Percentiles rank a stretch among this genome's conserved stretches.
These are phyloP conservation scores for Aspergillus sp. DNA, from an alignment of 2,329 filamentous ascomycete species.

Conservation along the genomic window DNA sequence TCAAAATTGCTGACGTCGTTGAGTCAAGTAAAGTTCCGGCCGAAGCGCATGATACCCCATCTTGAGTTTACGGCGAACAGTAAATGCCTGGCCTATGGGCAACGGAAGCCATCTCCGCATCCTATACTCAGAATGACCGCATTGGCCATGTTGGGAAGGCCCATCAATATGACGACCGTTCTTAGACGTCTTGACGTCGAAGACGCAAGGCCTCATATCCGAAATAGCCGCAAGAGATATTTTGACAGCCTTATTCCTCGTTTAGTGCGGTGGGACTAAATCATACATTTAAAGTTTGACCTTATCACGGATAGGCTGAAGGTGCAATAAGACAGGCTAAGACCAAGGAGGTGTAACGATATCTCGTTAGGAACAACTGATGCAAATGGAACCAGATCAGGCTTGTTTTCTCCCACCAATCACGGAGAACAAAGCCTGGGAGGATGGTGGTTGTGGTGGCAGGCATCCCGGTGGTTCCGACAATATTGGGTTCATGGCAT, in stretches of 20 bases:
- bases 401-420: background rate
- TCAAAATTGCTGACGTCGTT: constrained; percentile 34
- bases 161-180: background rate
- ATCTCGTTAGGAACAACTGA: background rate
- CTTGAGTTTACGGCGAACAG: background rate
- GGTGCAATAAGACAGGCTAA: background rate
- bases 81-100: background rate
- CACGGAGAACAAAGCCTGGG: background rate
- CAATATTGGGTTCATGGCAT: background rate
- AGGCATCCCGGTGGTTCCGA: constrained; percentile 4
- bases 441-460: background rate
- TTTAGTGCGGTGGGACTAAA: background rate
- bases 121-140: background rate
- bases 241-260: too few relatives aligned
- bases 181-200: constrained; percentile 22
- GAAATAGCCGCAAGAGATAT: background rate
- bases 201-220: constrained; percentile 11
- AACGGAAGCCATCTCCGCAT: background rate
- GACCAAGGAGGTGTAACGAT: background rate
- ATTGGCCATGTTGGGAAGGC: background rate
- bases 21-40: constrained; percentile 22
- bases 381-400: background rate
- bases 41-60: background rate
- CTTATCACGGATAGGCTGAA: background rate
- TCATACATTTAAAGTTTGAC: background rate